Conservation (phyloP, 2,329 filamentous ascomycete genomes). For the Leptodontidium sp. region DNA sequence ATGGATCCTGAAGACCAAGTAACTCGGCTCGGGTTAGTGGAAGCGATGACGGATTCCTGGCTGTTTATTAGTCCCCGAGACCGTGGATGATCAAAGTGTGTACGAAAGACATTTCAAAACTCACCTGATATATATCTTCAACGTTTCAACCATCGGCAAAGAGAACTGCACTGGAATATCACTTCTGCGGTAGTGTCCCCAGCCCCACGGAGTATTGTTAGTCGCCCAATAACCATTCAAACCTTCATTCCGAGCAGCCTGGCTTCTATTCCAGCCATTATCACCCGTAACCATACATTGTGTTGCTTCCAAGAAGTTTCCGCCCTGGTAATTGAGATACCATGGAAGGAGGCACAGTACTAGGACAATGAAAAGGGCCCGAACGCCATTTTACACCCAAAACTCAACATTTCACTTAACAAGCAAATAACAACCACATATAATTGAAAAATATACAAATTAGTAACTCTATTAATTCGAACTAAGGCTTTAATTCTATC, state of each 20-base stretch:
- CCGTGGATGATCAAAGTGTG: background rate
- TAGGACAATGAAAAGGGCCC: too few relatives aligned
- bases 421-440: too few relatives aligned
- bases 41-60: slow-evolving; percentile 54
- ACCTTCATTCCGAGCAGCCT: slow-evolving; percentile 58
- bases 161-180: slow-evolving; percentile 64
- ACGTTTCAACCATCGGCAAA: slow-evolving; percentile 62
- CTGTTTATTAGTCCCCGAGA: background rate
- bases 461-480: too few relatives aligned
- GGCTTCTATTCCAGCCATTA: slow-evolving; percentile 61
- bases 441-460: too few relatives aligned
- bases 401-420: too few relatives aligned
- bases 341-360: slow-evolving; percentile 54
- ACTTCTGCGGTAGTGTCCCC: slow-evolving; percentile 58
- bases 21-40: slow-evolving; percentile 55
- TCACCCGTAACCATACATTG: slow-evolving; percentile 62
- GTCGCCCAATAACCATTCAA: slow-evolving; percentile 62
- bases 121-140: slow-evolving; percentile 63
- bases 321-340: slow-evolving; percentile 63
- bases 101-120: background rate
- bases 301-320: slow-evolving; percentile 58
- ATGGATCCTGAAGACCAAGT: slow-evolving; percentile 55
- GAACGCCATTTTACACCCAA: too few relatives aligned
- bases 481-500: too few relatives aligned
- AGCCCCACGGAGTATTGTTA: slow-evolving; percentile 62